Evolutionary conservation across 2,329 filamentous ascomycete species (phyloP), one percentile per base, ranked within the genome.

Genomic region (Aureobasidium zeae): DNA sequence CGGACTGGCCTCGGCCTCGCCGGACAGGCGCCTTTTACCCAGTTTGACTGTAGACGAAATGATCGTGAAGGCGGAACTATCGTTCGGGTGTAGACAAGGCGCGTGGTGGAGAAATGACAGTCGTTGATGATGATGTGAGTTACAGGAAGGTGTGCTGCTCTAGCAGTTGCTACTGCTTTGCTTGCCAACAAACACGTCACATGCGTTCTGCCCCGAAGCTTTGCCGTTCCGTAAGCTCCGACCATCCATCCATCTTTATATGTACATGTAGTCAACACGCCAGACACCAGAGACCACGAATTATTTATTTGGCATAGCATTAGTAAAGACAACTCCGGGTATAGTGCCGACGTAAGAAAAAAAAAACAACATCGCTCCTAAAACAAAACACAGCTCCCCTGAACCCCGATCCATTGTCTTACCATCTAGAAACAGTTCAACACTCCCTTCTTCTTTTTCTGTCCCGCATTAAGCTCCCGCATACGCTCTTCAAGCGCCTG

Each of bases 381-480:
- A n/a, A n/a, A n/a, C n/a, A n/a, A n/a, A n/a, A n/a, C n/a, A n/a
- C n/a, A n/a, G n/a, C n/a, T n/a, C n/a, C 37, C 19, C 3, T 24
- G 16, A 7, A 13, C 25, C 2, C 8, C 7, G 11, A 6, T 15
- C 35, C 16, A n/a, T 16, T 16, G 20, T 17, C 20, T 9, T 12
- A 19, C 36, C 15, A n/a, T 29, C 13, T 86, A 95, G 72, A 98
- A 98, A 75, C 91, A 98, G 71, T 95, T 96, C 65, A 98, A 74
- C 53, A 83, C 88, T 57, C 83, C 79, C 76, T 94, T 94, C 75
- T 89, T 94, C 72, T 93, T 91, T 69, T 84, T 82, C 68, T 84
- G 82, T 66, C 81, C 82, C 47, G 84, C 81, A 57, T 89, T 87
- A 80, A 98, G 62, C 44, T 67, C 65, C 34, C 60, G 60, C 69